phyloP scores from a whole-genome alignment of 2,329 filamentous ascomycete genomes.

The Diatrype stigma region DNA sequence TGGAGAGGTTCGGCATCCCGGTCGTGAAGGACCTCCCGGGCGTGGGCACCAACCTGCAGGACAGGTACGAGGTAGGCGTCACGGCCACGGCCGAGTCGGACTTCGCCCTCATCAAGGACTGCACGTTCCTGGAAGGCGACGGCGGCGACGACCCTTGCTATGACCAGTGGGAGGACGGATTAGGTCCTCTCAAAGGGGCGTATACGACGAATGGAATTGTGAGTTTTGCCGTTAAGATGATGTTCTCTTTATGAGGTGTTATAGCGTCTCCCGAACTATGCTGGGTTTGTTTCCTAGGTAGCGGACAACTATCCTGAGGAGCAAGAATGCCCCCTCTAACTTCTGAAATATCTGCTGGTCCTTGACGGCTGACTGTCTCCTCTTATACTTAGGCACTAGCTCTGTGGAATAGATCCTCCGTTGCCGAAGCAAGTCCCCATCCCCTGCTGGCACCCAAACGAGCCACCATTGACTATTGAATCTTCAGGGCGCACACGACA shows the following conservation, averaged over 20 bases:
- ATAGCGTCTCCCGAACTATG: no score
- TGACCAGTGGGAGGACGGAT: slow-evolving; percentile 7
- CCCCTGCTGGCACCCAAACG: slow-evolving; percentile 12
- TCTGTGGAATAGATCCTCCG: no score
- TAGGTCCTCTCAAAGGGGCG: slow-evolving; percentile 5
- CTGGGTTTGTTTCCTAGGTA: no score
- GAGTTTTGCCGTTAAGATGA: no score
- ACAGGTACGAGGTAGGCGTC: slow-evolving; percentile 18
- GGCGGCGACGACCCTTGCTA: slow-evolving; percentile 13
- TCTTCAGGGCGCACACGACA: slow-evolving; percentile 5
- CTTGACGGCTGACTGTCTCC: no score
- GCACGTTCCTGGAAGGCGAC: slow-evolving; percentile 11
- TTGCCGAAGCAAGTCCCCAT: no score
- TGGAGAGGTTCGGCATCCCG: slow-evolving; percentile 37
- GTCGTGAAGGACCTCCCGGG: slow-evolving; percentile 50
- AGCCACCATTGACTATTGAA: slow-evolving; percentile 8
- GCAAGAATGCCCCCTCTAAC: no score
- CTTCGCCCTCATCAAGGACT: slow-evolving; percentile 9
- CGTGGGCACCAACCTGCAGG: slow-evolving; percentile 35
- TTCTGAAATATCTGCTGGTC: no score
- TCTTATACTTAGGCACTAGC: no score
- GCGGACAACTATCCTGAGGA: no score
- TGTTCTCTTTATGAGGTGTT: no score
- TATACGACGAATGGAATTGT: slow-evolving; percentile 14
- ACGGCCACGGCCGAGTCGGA: slow-evolving; percentile 12